Evolutionary conservation across 345 rosid species (phyloP), one percentile per base, ranked within the genome.

Genomic region (Gossypium mustelinum): DNA sequence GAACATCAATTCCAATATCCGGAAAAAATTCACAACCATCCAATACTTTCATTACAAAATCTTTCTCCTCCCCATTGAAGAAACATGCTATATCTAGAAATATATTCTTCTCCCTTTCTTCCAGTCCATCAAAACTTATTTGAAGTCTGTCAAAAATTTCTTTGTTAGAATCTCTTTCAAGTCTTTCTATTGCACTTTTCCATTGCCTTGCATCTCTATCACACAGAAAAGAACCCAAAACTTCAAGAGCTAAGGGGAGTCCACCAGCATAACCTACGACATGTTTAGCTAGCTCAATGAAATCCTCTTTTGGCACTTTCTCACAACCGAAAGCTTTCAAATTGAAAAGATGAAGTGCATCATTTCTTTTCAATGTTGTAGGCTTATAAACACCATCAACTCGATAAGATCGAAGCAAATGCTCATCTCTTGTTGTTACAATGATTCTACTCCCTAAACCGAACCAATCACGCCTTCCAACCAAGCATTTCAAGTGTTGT

Each of bases 241-340:
- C 34, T 27, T 27, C 0, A 27, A 27, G 34, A 27, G 34, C 34
- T 27, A 27, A 27, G 3, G 34, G 34, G 34, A 27, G 34, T 27
- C 34, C 34, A 27, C 34, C 3, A 27, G 34, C 34, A 27, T 27
- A 27, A 27, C 34, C 34, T 27, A 27, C 34, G 4, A 27, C 2
- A 27, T 27, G 34, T 27, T 27, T 27, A 27, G 34, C 34, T 0
- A 27, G 4, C 34, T 27, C 34, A 27, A 27, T 27, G 34, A 27
- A 27, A 27, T 27, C 34, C 34, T 68, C 67, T 74, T 74, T 58
- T 62, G 81, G 48, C 41, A 89, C 91, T 11, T 74, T 77, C 62
- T 82, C 87, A 43, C 81, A 84, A 39, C 84, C 57, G 3, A 90
- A 70, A 34, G 94, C 92, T 74, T 89, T 90, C 72, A 79, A 79